These are phyloP conservation scores for Penicillium taxi DNA, from an alignment of 495 filamentous ascomycete species.

Conservation along the genomic window DNA sequence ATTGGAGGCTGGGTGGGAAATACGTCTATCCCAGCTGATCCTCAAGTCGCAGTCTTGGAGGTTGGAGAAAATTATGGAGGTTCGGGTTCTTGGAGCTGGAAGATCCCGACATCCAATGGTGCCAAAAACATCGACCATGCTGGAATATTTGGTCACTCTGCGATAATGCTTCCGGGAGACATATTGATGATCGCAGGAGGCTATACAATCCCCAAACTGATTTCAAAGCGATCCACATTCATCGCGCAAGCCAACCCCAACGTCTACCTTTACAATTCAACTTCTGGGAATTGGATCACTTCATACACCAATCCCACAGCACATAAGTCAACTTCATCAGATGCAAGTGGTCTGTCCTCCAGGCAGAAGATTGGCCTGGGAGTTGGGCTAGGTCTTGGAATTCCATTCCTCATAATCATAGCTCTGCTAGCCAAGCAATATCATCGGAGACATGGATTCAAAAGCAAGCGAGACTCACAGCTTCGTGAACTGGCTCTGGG, in stretches of 20 bases:
- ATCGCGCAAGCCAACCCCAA: slow-evolving; percentile 30
- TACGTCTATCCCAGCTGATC: slow-evolving; percentile 59
- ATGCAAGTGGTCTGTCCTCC: slow-evolving; percentile 16
- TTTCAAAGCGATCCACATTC: slow-evolving; percentile 34
- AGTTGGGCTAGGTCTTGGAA: slow-evolving; percentile 63
- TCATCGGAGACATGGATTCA: slow-evolving; percentile 40
- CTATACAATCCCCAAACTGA: slow-evolving; percentile 52
- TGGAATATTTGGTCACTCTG: slow-evolving; percentile 81
- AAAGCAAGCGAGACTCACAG: slow-evolving; percentile 42
- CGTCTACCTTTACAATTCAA: slow-evolving; percentile 69
- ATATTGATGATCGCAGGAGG: slow-evolving; percentile 89
- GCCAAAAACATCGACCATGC: slow-evolving; percentile 37
- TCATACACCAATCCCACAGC: slow-evolving; percentile 55
- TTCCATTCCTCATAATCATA: slow-evolving; percentile 45
- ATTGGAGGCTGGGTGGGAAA: slow-evolving; percentile 91
- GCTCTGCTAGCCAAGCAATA: slow-evolving; percentile 52
- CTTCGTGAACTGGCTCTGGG: slow-evolving; percentile 45
- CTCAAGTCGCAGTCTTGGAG: slow-evolving; percentile 69
- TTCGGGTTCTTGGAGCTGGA: slow-evolving; percentile 66
- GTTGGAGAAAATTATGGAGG: slow-evolving; percentile 65
- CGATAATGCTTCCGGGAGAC: slow-evolving; percentile 71
- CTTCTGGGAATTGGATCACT: slow-evolving; percentile 60
- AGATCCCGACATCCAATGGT: slow-evolving; percentile 42
- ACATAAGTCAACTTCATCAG: not conserved
- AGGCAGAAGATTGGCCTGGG: slow-evolving; percentile 59